Conservation (phyloP, 257 asterid species). For the Sherardia arvensis region DNA sequence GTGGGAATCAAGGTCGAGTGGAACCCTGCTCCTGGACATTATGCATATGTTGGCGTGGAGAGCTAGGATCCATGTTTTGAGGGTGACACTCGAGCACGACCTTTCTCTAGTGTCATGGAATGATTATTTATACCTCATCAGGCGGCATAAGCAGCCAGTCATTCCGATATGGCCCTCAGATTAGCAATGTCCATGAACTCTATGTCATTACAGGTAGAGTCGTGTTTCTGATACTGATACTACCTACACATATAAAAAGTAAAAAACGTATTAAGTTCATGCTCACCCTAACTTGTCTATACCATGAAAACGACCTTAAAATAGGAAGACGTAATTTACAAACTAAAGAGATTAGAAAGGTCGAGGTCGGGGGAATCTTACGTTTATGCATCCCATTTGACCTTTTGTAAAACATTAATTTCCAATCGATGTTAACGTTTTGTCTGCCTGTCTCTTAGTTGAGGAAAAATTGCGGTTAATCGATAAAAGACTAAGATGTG, state of each 20-base stretch:
- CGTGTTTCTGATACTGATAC: background rate
- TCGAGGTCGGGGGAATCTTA: background rate
- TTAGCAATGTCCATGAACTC: conserved; percentile 53
- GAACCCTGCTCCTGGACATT: conserved; percentile 29
- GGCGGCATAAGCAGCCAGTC: conserved; percentile 72
- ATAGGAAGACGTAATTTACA: too few species aligned
- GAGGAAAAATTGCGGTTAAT: background rate
- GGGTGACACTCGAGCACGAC: conserved; percentile 28
- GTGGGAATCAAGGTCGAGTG: conserved; percentile 32
- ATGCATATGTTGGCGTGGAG: conserved; percentile 63
- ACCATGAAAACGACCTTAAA: too few species aligned
- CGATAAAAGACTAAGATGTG: background rate
- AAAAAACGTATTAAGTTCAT: background rate
- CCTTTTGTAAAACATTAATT: background rate
- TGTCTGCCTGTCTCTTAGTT: background rate
- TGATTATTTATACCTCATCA: conserved; percentile 53
- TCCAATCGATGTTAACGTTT: background rate
- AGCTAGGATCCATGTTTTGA: conserved; percentile 57
- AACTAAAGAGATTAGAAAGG: background rate
- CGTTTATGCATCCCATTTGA: background rate
- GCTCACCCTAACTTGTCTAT: too few species aligned
- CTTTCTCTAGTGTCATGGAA: conserved; percentile 62
- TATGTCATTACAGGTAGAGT: conserved; percentile 55
- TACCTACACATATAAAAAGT: too few species aligned
- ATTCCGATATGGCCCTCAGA: conserved; percentile 61